Conservation (phyloP, 2,329 filamentous ascomycete species). For the Xenoacremonium recifei region DNA sequence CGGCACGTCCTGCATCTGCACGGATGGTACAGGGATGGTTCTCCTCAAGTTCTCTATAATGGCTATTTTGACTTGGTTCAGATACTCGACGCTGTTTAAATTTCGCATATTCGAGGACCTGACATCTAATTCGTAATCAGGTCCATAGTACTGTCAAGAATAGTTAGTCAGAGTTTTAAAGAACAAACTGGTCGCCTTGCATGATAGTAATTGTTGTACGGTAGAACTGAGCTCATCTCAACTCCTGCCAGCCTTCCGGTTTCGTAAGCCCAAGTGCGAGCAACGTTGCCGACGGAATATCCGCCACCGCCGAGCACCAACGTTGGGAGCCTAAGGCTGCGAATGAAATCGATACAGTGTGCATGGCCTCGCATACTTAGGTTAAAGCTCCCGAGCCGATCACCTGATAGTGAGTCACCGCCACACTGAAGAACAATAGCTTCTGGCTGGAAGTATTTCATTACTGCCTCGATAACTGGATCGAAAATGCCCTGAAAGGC, state of each 20-base stretch:
- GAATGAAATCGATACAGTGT: conserved; percentile 89
- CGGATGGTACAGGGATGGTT: conserved; percentile 81
- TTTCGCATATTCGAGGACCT: conserved; percentile 88
- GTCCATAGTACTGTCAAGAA: conserved; percentile 83
- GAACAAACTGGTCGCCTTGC: too few relatives aligned
- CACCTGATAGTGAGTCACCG: conserved; percentile 90
- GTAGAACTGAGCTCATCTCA: conserved; percentile 77
- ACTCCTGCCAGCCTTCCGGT: conserved; percentile 86
- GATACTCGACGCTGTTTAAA: conserved; percentile 78
- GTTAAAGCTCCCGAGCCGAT: conserved; percentile 95
- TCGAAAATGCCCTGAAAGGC: conserved; percentile 92
- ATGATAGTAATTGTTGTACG: conserved; percentile 95
- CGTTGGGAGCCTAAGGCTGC: conserved; percentile 78
- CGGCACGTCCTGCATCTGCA: conserved; percentile 81
- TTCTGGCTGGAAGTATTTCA: conserved; percentile 83
- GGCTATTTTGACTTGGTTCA: conserved; percentile 77
- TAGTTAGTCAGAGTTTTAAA: conserved; percentile 17
- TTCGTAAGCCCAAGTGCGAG: conserved; percentile 95
- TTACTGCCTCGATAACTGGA: conserved; percentile 81
- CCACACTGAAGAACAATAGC: conserved; percentile 96
- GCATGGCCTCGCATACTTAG: conserved; percentile 95
- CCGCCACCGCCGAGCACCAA: conserved; percentile 96
- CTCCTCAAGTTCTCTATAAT: conserved; percentile 86
- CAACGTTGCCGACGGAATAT: conserved; percentile 96
- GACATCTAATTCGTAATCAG: conserved; percentile 88